Base-by-base conservation (phyloP, 1,284 basidiomycete genomes). In the Cryptococcus sp. region DNA sequence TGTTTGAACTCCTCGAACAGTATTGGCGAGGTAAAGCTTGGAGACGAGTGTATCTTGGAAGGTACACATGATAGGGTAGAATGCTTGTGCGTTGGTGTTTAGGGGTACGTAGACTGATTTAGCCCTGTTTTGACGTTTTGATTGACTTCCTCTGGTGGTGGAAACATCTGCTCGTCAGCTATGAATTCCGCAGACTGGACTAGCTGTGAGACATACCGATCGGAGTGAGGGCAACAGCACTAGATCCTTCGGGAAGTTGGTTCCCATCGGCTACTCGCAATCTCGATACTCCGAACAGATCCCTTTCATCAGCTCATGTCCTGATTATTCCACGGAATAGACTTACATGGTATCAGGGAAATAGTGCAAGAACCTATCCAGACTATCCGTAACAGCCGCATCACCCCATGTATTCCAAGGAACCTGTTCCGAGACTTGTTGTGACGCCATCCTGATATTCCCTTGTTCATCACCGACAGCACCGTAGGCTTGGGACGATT, bases 311-410 rank as follows among this genome's bases (percentile, higher is more conserved):
- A 43, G 41, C 19, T 19, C 19, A 10, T 43, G 5, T 13, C 19
- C 7, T 14, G 11, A 21, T 21, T 5, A 28, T 28, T 28, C 11
- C 28, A 28, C 28, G 41, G 23, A 21, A 21, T 4, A 9, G n/a
- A 43, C 41, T 43, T 16, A 43, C 41, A 43, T 43, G 21, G 41
- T 22, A 21, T 43, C 41, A 16, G 41, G 41, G 41, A 43, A 43
- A 16, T 43, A 43, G 21, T 43, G 41, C 18, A 43, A 14, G 23
- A 43, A 43, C 13, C 41, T 16, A 21, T 43, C 41, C 21, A 43
- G 19, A 9, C 21, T 22, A 21, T 43, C 41, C 16, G 18, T 22
- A 14, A 43, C 41, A 14, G 41, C 23, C 13, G 23, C 7, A 21
- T 23, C 23, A 14, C 21, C 41, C 19, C 23, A 43, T 4, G 41